Evolutionary conservation across 495 filamentous ascomycete species (phyloP).

Genomic region (Annulohypoxylon nitens): DNA sequence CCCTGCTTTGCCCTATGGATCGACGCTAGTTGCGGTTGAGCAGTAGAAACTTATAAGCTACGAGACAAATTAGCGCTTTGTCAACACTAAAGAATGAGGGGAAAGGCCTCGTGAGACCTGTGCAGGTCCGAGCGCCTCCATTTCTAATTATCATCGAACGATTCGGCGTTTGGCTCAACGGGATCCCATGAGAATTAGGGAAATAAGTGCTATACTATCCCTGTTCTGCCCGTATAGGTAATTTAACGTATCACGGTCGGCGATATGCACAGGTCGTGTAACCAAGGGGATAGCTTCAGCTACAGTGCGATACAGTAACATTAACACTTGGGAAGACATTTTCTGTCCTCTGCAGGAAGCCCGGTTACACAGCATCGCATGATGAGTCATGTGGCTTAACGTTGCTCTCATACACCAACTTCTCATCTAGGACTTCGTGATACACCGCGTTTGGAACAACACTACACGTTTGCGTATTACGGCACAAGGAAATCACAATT

Average conservation of each 20-base stretch:
- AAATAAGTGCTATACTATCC: too few relatives aligned
- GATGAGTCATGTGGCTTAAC: not conserved
- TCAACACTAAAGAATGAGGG: not conserved
- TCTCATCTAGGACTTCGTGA: not conserved
- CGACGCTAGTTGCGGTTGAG: not conserved
- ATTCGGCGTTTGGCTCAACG: not conserved
- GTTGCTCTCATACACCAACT: not conserved
- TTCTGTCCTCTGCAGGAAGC: not conserved
- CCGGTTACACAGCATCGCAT: conserved; percentile 1
- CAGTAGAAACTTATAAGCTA: too few relatives aligned
- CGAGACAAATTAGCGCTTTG: not conserved
- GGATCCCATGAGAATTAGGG: too few relatives aligned
- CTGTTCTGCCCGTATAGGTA: too few relatives aligned
- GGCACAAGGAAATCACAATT: not conserved
- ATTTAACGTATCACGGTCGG: not conserved
- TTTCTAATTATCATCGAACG: not conserved
- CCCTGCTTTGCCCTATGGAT: conserved; percentile 4
- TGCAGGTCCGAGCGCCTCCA: not conserved
- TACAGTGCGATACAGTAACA: too few relatives aligned
- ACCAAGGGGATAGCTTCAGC: too few relatives aligned
- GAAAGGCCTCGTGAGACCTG: not conserved
- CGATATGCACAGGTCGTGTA: too few relatives aligned
- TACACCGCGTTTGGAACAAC: not conserved
- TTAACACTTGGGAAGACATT: too few relatives aligned
- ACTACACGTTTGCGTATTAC: not conserved